A percentile compares a stretch with the other conserved stretches of the same genome.
Evolutionary conservation across 2,329 filamentous ascomycete genomes (phyloP).

Genomic region (Aspergillus terreus): DNA sequence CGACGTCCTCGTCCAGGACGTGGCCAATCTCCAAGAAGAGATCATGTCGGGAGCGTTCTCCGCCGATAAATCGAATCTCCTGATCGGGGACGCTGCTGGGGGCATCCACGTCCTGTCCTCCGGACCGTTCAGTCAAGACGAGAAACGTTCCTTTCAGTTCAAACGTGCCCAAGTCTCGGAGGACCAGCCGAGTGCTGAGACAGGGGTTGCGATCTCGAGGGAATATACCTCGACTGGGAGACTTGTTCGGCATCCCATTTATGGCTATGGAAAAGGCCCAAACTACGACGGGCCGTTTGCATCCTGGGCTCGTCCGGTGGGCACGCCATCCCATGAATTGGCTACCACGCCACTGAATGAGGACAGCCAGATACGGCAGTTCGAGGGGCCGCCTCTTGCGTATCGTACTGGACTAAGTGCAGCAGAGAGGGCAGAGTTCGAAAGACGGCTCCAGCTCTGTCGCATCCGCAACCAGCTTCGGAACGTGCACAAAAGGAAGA

Average conservation of each 20-base stretch:
- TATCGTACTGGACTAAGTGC: conserved; percentile 19
- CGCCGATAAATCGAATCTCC: conserved; percentile 51
- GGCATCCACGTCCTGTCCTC: conserved; percentile 51
- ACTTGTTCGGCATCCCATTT: conserved; percentile 32
- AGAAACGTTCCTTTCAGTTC: conserved; percentile 21
- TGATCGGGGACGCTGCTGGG: conserved; percentile 57
- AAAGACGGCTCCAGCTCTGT: conserved; percentile 23
- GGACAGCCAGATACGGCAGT: conserved; percentile 27
- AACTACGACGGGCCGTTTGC: conserved; percentile 40
- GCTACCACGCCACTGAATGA: conserved; percentile 20
- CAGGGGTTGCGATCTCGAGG: conserved; percentile 23
- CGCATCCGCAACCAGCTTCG: conserved; percentile 24
- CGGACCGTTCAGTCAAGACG: conserved; percentile 22
- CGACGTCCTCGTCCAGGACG: conserved; percentile 51
- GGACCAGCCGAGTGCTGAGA: conserved; percentile 17
- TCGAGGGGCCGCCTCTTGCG: conserved; percentile 23
- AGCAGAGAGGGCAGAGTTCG: conserved; percentile 14
- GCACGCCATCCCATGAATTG: conserved; percentile 19
- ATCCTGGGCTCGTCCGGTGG: conserved; percentile 33
- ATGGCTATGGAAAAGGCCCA: conserved; percentile 39
- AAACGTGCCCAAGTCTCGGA: conserved; percentile 16
- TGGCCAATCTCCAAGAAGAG: conserved; percentile 48
- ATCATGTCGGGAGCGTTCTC: conserved; percentile 59
- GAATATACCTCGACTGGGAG: conserved; percentile 31
- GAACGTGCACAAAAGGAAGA: conserved; percentile 18